phyloP scores from a whole-genome alignment of 2,329 filamentous ascomycete genomes.

The Botryotinia narcissicola region DNA sequence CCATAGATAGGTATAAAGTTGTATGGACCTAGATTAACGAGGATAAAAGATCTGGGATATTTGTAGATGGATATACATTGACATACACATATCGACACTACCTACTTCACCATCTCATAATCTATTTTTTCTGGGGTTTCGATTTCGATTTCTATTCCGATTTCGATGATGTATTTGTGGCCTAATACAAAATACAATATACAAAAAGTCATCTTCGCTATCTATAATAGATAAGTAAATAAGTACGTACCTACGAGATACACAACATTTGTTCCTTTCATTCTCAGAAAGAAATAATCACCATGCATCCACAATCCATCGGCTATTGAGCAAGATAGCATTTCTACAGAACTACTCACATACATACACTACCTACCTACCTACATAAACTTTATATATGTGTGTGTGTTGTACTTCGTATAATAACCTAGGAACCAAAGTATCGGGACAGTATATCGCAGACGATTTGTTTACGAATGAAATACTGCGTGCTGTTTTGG shows the following conservation, averaged over 20 bases:
- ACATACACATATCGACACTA: rapidly evolving
- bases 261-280: neutral
- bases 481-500: neutral
- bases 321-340: neutral
- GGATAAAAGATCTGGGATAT: neutral
- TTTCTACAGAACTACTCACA: neutral
- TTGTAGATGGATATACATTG: neutral
- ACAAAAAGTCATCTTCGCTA: neutral
- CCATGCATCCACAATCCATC: neutral
- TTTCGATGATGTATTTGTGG: neutral
- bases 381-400: neutral
- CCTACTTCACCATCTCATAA: rapidly evolving
- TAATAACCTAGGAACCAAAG: neutral
- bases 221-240: neutral
- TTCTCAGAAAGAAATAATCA: neutral
- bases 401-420: neutral
- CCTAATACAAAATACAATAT: neutral
- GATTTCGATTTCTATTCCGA: no score
- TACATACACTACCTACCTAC: neutral
- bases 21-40: neutral
- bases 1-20: neutral
- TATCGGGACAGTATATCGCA: neutral
- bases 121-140: neutral
- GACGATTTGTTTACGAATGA: neutral
- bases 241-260: neutral